These are phyloP conservation scores for Crassisporium funariophilum DNA, from an alignment of 768 basidiomycete genomes.

Conservation along the genomic window DNA sequence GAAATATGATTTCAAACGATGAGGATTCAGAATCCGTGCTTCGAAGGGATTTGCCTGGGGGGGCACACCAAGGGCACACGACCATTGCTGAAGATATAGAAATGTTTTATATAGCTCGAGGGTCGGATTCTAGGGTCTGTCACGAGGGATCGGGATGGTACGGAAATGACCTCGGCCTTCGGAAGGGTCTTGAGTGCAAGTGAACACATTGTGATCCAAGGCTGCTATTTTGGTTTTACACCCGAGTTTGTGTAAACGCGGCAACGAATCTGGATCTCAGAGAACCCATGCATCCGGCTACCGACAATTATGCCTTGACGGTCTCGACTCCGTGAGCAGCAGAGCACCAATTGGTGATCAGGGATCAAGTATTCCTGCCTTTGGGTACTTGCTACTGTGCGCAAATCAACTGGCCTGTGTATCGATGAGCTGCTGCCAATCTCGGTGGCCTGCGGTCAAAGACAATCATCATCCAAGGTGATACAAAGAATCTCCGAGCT, in stretches of 20 bases:
- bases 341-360: too few species aligned
- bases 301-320: too few species aligned
- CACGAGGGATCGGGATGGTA: constrained; percentile 34
- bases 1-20: neutral
- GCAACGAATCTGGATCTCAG: neutral
- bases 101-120: constrained; percentile 15
- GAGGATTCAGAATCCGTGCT: constrained; percentile 1
- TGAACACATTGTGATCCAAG: constrained; percentile 7
- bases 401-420: too few species aligned
- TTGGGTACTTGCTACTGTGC: too few species aligned
- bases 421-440: too few species aligned
- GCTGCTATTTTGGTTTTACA: constrained; percentile 6
- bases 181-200: constrained; percentile 7
- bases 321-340: too few species aligned
- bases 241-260: neutral
- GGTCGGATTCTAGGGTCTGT: constrained; percentile 18
- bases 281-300: too few species aligned
- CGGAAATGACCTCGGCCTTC: constrained; percentile 29
- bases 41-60: too few species aligned
- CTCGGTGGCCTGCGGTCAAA: too few species aligned
- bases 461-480: too few species aligned
- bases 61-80: constrained; percentile 27
- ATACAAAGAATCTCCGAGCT: too few species aligned
- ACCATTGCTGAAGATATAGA: constrained; percentile 22
- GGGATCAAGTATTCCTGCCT: too few species aligned